Base-by-base conservation (phyloP, 129 eudicot genomes). In the Kitagawia praeruptora region DNA sequence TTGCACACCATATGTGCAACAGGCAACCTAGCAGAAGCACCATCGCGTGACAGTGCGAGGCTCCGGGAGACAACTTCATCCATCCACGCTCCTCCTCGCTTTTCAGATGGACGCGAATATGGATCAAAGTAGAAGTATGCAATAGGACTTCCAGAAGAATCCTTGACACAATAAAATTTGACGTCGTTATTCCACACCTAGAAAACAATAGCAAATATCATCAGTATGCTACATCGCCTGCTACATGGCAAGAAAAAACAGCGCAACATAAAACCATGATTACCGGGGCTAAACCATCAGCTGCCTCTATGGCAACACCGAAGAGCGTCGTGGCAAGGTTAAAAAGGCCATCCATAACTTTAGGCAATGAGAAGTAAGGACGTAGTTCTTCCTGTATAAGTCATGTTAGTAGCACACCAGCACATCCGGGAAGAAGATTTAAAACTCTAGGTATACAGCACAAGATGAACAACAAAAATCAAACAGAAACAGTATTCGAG, bases 11-110 rank as follows among this genome's bases (percentile, higher is more conserved):
- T 92, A 85, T 92, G 99, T 6, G 99, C 99, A 86, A 92, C 87
- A 58, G 97, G 99, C 81, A 95, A 79, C 90, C 99, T 90, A 79
- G 82, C 88, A 80, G 94, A 87, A 86, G 82, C 76, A 78, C 91
- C 94, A 66, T 90, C 95, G 73, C 63, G 85, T 31, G 99, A 90
- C 66, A 89, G 78, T 82, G 90, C 87, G 70, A 93, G 91, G 75
- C 97, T 95, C 47, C 99, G 91, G 81, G 92, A 84, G 70, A 92
- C 83, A 77, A 95, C 99, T 83, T 95, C 99, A 81, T 89, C 90
- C 99, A 95, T 95, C 99, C 99, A 95, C 80, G 99, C 99, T 77
- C 99, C 99, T 18, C 97, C 99, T n/a, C 96, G 89, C 74, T 95
- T 95, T 74, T 95, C 99, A 75, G 93, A 89, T 78, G 99, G 99